These are phyloP conservation scores for Mycena metata DNA, from an alignment of 768 basidiomycete genomes.

Conservation along the genomic window DNA sequence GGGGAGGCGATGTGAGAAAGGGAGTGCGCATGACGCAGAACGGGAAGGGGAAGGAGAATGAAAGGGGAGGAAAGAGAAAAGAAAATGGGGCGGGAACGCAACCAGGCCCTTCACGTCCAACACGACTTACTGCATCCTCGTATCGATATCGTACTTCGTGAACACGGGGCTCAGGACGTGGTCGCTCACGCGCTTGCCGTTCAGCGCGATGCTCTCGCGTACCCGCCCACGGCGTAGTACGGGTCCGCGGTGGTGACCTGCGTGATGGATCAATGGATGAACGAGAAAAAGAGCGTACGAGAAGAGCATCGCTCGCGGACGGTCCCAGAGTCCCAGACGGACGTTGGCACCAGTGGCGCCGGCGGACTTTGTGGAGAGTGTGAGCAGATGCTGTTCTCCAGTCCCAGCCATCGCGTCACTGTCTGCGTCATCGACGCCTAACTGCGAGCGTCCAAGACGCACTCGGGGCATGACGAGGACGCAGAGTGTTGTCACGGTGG, in stretches of 20 bases:
- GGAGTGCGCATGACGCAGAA: too few relatives aligned
- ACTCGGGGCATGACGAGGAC: slow-evolving; percentile 17
- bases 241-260: slow-evolving; percentile 44
- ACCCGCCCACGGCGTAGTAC: slow-evolving; percentile 48
- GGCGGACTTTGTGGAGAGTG: slow-evolving; percentile 37
- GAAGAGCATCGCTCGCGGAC: slow-evolving; percentile 36
- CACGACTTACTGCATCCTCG: slow-evolving; percentile 44
- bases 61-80: background rate
- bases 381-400: slow-evolving; percentile 37
- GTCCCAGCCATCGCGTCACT: slow-evolving; percentile 5
- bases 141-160: slow-evolving; percentile 49
- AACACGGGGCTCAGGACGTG: slow-evolving; percentile 48
- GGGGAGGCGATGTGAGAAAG: too few relatives aligned
- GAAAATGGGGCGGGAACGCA: slow-evolving; percentile 1
- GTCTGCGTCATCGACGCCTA: background rate
- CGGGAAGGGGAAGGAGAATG: background rate
- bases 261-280: slow-evolving; percentile 5
- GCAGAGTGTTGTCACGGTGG: slow-evolving; percentile 8
- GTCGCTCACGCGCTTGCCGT: slow-evolving; percentile 45
- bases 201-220: slow-evolving; percentile 46
- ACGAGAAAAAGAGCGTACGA: background rate
- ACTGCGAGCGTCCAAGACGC: background rate
- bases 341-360: slow-evolving; percentile 38
- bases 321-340: slow-evolving; percentile 46
- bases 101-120: slow-evolving; percentile 39